Conservation (phyloP, 2,329 filamentous ascomycete species). For the Incumbomyces delicatus region DNA sequence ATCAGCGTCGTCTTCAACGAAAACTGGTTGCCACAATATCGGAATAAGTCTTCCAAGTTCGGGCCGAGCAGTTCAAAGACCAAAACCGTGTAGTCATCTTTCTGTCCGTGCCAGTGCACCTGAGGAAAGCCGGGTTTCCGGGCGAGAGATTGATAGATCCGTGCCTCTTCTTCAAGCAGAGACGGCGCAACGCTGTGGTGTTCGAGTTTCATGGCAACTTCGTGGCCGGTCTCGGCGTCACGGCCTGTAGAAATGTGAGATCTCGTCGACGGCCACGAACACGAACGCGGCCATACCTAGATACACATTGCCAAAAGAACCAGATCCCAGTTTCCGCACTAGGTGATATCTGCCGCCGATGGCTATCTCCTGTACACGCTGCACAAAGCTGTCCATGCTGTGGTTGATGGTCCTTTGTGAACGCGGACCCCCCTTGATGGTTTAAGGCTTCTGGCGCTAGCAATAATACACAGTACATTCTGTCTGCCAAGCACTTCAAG, state of each 20-base stretch:
- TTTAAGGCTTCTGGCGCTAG: too few species aligned
- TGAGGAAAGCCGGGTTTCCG: constrained; percentile 15
- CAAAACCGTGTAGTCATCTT: constrained; percentile 14
- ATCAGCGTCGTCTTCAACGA: constrained; percentile 25
- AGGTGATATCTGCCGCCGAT: constrained; percentile 5
- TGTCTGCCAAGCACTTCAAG: too few species aligned
- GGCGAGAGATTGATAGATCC: constrained; percentile 12
- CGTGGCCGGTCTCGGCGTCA: constrained; percentile 14
- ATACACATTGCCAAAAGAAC: neutral
- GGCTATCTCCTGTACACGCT: neutral
- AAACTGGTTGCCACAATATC: constrained; percentile 22
- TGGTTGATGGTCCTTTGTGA: neutral
- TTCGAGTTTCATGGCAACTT: constrained; percentile 21
- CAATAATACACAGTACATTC: too few species aligned
- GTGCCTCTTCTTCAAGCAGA: constrained; percentile 14
- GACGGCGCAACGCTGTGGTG: constrained; percentile 13
- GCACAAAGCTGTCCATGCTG: neutral
- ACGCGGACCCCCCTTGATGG: too few species aligned
- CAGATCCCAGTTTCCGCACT: neutral
- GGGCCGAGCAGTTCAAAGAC: constrained; percentile 21
- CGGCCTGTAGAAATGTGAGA: constrained; percentile 6
- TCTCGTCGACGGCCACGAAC: neutral
- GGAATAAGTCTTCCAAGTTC: constrained; percentile 24
- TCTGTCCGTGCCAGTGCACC: constrained; percentile 11
- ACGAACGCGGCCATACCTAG: too few species aligned